phyloP scores from a whole-genome alignment of 2,329 filamentous ascomycete species.

The Fusarium camptoceras region DNA sequence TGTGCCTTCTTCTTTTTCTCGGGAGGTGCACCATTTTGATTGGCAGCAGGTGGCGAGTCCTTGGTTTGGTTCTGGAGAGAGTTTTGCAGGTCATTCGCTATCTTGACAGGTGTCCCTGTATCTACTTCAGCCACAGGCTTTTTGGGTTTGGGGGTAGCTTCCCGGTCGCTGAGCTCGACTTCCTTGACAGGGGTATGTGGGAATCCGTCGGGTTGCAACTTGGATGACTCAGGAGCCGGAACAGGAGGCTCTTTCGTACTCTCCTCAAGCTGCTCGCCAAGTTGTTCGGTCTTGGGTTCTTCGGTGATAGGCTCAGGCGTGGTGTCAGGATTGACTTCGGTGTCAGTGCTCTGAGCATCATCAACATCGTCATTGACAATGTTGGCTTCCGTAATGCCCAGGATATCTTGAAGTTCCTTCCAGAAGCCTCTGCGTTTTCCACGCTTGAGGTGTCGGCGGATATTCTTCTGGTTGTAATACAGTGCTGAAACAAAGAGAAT shows the following conservation, averaged over 20 bases:
- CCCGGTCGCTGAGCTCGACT: constrained; percentile 27
- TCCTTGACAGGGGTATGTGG: constrained; percentile 10
- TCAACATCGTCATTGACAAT: constrained; percentile 10
- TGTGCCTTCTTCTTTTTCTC: constrained; percentile 77
- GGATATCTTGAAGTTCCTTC: constrained; percentile 41
- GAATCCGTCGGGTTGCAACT: constrained; percentile 6
- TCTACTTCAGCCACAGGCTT: constrained; percentile 5
- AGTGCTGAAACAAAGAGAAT: constrained; percentile 58
- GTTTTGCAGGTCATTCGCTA: constrained; percentile 4
- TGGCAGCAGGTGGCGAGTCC: not conserved
- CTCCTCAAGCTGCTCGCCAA: constrained; percentile 11
- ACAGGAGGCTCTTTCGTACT: constrained; percentile 4
- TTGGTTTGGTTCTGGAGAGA: not conserved
- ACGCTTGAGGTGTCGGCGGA: constrained; percentile 55
- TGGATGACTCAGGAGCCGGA: constrained; percentile 16
- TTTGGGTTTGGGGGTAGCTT: constrained; percentile 29
- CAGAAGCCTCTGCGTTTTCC: constrained; percentile 48
- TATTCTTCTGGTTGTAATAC: constrained; percentile 60
- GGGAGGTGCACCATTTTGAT: constrained; percentile 25
- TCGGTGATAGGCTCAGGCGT: not conserved
- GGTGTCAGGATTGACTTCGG: constrained; percentile 22
- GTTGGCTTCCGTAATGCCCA: constrained; percentile 9
- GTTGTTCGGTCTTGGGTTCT: constrained; percentile 3
- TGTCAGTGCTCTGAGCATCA: constrained; percentile 34
- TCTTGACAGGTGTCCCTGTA: not conserved